Evolutionary conservation across 306 rosid genomes (phyloP), one percentile per base, ranked within the genome.

Genomic region (Rosa multiflora): DNA sequence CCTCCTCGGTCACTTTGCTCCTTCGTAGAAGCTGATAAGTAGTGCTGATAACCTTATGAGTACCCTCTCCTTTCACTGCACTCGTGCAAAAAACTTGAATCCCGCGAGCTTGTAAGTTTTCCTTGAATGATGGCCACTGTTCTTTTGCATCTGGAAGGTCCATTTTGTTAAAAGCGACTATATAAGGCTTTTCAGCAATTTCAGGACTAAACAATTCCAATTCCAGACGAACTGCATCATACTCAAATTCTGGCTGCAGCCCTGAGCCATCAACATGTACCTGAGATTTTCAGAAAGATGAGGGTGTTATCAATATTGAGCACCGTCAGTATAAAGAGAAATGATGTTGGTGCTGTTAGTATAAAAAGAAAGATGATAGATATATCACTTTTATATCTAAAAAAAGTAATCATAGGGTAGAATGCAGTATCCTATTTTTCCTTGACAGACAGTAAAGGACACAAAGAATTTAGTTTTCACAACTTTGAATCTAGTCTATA

Each of bases 91-190:
- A 92, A 79, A 94, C 82, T 69, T 83, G 84, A 76, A 92, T 79
- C 81, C 98, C 99, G 4, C 66, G 88, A 76, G 90, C 88, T 84
- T 88, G 88, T 69, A 95, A 83, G 80, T 58, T 88, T 76, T 87
- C 88, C 87, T 87, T 89, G 89, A 92, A 95, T 51, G 88, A 89
- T 73, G 84, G 82, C 97, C 98, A 95, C 78, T 87, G 91, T 82
- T 91, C 91, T 74, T 83, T 82, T 56, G 94, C 97, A 86, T 95
- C 99, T n/a, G 94, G 98, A 86, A 93, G 97, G 83, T 95, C 99
- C 97, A 95, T 93, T 81, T 95, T 93, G 82, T 95, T 93, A 79
- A 85, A 93, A 46, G 94, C 96, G 80, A 95, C 98, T 61, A 95
- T 67, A 81, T 75, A 95, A 82, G 96, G 96, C 86, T 95, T 95